phyloP scores from a whole-genome alignment of 768 basidiomycete species.

The Suillus discolor region DNA sequence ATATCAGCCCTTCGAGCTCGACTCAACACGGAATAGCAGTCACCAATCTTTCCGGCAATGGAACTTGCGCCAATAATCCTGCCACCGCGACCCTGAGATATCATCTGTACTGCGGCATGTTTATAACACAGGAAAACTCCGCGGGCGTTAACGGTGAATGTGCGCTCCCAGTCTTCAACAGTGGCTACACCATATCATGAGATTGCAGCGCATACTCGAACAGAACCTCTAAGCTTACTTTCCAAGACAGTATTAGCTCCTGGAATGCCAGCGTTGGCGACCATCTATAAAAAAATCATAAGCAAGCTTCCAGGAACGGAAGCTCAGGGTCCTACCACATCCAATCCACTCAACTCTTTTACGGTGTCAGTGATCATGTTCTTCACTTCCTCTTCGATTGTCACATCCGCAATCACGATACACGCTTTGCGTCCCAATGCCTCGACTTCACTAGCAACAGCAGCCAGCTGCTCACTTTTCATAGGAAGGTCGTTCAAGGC shows the following conservation, averaged over 20 bases:
- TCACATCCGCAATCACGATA: conserved; percentile 14
- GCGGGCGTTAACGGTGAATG: conserved; percentile 31
- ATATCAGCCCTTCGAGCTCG: neutral
- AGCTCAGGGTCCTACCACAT: conserved; percentile 15
- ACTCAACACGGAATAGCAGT: neutral
- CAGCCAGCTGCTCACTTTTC: conserved; percentile 12
- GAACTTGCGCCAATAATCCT: conserved; percentile 9
- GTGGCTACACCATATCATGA: conserved; percentile 11
- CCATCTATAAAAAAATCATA: conserved; percentile 16
- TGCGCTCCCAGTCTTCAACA: conserved; percentile 28
- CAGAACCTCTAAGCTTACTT: neutral
- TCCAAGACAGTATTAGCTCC: neutral
- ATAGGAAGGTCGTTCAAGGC: conserved; percentile 26
- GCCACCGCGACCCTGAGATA: conserved; percentile 19
- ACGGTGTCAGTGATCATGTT: conserved; percentile 17
- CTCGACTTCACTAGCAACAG: conserved; percentile 16
- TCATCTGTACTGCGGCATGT: conserved; percentile 17
- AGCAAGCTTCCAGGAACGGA: neutral
- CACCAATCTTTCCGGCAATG: conserved; percentile 8
- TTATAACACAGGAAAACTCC: conserved; percentile 34
- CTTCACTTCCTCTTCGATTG: conserved; percentile 19
- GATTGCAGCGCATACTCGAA: neutral
- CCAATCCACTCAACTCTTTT: conserved; percentile 13
- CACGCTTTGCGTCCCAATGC: conserved; percentile 11
- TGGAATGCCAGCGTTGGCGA: conserved; percentile 23